Percentiles rank a stretch among this genome's conserved stretches.
Conservation (phyloP, 306 rosid genomes). For the Inga leiocalycina region DNA sequence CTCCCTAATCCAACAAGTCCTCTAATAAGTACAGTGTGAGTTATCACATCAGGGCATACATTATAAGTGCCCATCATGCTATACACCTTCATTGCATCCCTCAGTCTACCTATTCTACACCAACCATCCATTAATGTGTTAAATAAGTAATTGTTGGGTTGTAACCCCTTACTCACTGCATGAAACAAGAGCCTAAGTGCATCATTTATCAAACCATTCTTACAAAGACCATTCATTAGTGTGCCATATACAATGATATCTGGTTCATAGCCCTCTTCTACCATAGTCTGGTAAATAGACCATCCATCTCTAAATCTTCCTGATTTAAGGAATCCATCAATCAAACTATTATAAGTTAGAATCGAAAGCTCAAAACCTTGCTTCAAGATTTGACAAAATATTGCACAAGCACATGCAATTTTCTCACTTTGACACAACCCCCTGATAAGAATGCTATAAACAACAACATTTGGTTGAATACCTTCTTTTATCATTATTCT, state of each 20-base stretch:
- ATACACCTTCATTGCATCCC: slow-evolving; percentile 35
- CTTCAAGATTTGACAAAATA: slow-evolving; percentile 4
- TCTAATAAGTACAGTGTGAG: slow-evolving; percentile 34
- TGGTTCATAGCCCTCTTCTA: slow-evolving; percentile 24
- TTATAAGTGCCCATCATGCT: slow-evolving; percentile 23
- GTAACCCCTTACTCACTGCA: slow-evolving; percentile 24
- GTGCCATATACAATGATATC: slow-evolving; percentile 32
- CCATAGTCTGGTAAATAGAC: slow-evolving; percentile 19
- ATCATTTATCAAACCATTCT: slow-evolving; percentile 27
- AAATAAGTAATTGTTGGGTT: slow-evolving; percentile 33
- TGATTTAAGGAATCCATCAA: slow-evolving; percentile 36
- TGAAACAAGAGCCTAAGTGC: slow-evolving; percentile 41
- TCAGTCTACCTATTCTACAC: slow-evolving; percentile 33
- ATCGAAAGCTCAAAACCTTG: background rate
- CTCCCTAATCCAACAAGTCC: slow-evolving; percentile 31
- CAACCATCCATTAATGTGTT: slow-evolving; percentile 40
- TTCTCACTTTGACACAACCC: background rate
- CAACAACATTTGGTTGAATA: slow-evolving; percentile 28
- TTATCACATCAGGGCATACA: slow-evolving; percentile 34
- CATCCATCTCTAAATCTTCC: slow-evolving; percentile 38
- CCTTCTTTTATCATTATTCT: slow-evolving; percentile 31
- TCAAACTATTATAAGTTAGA: slow-evolving; percentile 32
- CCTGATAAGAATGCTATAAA: slow-evolving; percentile 39
- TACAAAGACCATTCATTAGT: slow-evolving; percentile 38
- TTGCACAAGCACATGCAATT: slow-evolving; percentile 32